Evolutionary conservation across 2,329 filamentous ascomycete genomes (phyloP).

Genomic region (Meredithiella fracta): DNA sequence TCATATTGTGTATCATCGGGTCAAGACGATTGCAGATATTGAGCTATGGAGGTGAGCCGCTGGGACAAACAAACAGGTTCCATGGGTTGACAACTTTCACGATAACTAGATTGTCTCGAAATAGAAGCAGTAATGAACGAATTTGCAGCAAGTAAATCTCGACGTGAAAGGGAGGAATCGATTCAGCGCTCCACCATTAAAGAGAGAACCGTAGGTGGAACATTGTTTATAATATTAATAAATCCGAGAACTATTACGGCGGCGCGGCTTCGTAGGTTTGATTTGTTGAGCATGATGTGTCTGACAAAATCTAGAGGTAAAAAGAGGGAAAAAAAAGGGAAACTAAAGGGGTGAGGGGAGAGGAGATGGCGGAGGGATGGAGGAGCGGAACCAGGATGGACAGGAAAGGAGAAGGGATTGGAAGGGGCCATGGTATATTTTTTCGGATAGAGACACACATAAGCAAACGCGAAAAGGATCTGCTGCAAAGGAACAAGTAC

Average conservation of each 20-base stretch:
- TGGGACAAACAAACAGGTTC: no score
- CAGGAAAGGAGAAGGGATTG: not conserved
- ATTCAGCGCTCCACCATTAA: not conserved
- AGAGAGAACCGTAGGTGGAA: not conserved
- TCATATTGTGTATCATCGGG: not conserved
- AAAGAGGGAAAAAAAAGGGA: no score
- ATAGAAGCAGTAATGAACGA: not conserved
- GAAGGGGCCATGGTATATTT: not conserved
- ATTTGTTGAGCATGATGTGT: no score
- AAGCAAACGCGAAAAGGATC: not conserved
- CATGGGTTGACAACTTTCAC: no score
- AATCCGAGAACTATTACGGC: no score
- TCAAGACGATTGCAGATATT: no score
- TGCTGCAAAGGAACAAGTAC: no score
- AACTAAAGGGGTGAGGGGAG: not conserved
- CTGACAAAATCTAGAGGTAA: no score
- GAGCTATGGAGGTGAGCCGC: no score
- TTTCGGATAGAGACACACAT: not conserved
- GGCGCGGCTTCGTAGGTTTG: no score
- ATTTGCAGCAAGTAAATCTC: not conserved
- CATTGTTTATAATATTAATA: no score
- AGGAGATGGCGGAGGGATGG: not conserved
- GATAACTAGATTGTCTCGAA: not conserved
- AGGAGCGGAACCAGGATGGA: not conserved
- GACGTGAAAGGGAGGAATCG: not conserved